These are phyloP conservation scores for Leccinellum luteum DNA, from an alignment of 768 basidiomycete species.

Conservation along the genomic window DNA sequence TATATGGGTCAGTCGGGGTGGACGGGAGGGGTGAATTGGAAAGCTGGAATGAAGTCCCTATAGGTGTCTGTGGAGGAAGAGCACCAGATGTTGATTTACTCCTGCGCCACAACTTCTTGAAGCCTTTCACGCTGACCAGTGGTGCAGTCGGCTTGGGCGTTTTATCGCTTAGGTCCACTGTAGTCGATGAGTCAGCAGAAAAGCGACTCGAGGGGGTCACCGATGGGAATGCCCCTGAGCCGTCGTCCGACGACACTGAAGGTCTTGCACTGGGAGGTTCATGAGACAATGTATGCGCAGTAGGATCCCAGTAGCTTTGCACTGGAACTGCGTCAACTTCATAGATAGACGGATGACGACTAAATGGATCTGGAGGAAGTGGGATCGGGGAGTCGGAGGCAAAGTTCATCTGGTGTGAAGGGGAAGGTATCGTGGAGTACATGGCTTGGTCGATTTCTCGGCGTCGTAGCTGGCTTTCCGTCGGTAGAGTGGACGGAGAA, in stretches of 20 bases:
- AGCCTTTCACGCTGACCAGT: constrained; percentile 68
- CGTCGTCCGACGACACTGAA: constrained; percentile 25
- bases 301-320: constrained; percentile 45
- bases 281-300: constrained; percentile 21
- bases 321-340: constrained; percentile 31
- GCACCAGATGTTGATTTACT: constrained; percentile 47
- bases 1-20: constrained; percentile 31
- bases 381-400: constrained; percentile 62
- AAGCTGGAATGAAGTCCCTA: constrained; percentile 35
- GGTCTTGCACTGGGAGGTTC: constrained; percentile 22
- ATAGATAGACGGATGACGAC: constrained; percentile 59
- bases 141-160: constrained; percentile 39
- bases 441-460: constrained; percentile 50
- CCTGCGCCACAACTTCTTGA: constrained; percentile 79
- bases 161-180: constrained; percentile 28
- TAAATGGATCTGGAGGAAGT: constrained; percentile 82
- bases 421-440: constrained; percentile 41
- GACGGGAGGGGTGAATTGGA: constrained; percentile 32
- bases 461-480: constrained; percentile 48
- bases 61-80: constrained; percentile 33
- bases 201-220: constrained; percentile 59
- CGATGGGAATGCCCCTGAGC: constrained; percentile 16
- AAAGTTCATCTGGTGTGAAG: constrained; percentile 22
- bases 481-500: constrained; percentile 29
- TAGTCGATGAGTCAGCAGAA: constrained; percentile 65